Base-by-base conservation (phyloP, 225 moss, liverwort and hornwort genomes). In the Polytrichum commune region DNA sequence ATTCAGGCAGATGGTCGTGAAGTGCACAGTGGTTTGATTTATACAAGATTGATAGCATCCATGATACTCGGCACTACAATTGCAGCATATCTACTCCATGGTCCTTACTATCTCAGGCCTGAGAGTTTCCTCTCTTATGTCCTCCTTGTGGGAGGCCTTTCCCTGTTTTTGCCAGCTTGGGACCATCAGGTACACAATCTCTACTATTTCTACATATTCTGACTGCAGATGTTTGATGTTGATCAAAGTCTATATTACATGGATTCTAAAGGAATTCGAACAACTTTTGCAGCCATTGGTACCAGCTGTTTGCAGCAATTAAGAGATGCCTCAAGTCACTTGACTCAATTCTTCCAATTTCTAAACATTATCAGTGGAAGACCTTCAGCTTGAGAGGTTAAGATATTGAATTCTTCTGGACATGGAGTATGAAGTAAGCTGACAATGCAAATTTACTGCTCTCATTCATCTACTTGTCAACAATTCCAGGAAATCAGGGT, bases 1-100 rank as follows among this genome's bases (percentile, higher is more conserved):
- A 30, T 30, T 30, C 30, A 95, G 85, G 91, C 94, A 81, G 97
- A 98, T 89, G 97, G 97, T 32, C 90, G 97, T 78, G 91, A 94
- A 65, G 91, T 95, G 60, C 91, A 98, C 72, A 88, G 85, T 54
- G 97, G 94, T 27, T 73, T 91, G 61, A 79, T 98, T 33, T 92
- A 90, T 30, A 79, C 89, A 62, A 84, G 90, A 60, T 79, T 98
- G 75, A 93, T 94, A 84, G 94, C 88, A 18, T 98, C 91, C 24
- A 78, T 90, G 74, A 94, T 94, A 90, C 72, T 98, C 33, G 97
- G 97, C 75, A 93, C 90, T 77, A 77, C 86, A 19, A 72, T 94
- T 76, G 89, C 97, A 65, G 89, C 88, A 18, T 74, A 84, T 72
- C 76, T 91, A 69, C 88, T 94, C 58, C 91, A 85, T 58, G 92